These are phyloP conservation scores for Lasiodiplodia sp. DNA, from an alignment of 2,329 filamentous ascomycete species.

Conservation along the genomic window DNA sequence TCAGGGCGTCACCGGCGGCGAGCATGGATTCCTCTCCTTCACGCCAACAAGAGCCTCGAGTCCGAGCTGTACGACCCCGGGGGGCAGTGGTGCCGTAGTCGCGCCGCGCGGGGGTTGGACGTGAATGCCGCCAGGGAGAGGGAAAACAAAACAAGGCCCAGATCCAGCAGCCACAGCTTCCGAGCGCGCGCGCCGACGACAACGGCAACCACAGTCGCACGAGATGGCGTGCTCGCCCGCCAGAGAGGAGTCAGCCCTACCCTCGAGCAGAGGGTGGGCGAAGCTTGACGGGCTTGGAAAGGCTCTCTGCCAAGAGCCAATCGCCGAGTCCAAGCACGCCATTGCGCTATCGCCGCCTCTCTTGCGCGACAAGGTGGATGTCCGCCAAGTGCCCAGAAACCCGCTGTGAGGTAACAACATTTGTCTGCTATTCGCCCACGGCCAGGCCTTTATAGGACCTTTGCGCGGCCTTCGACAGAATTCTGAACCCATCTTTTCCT, in stretches of 20 bases:
- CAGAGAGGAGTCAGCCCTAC: slow-evolving; percentile 5
- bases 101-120: background rate
- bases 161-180: background rate
- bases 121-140: background rate
- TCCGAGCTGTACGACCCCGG: background rate
- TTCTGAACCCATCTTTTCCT: background rate
- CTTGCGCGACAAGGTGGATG: slow-evolving; percentile 7
- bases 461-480: background rate
- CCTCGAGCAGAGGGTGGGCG: background rate
- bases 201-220: background rate
- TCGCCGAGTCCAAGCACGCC: slow-evolving; percentile 14
- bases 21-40: background rate
- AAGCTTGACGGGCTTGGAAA: slow-evolving; percentile 23
- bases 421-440: background rate
- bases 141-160: background rate
- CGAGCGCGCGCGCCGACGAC: background rate
- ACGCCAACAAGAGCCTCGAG: background rate
- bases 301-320: slow-evolving; percentile 12
- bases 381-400: slow-evolving; percentile 23
- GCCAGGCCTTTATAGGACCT: background rate
- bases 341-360: slow-evolving; percentile 23
- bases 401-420: slow-evolving; percentile 11
- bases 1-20: slow-evolving; percentile 20
- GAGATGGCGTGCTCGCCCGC: slow-evolving; percentile 13
- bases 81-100: background rate